These are phyloP conservation scores for Fusarium sp. DNA, from an alignment of 2,329 filamentous ascomycete species.

Conservation along the genomic window DNA sequence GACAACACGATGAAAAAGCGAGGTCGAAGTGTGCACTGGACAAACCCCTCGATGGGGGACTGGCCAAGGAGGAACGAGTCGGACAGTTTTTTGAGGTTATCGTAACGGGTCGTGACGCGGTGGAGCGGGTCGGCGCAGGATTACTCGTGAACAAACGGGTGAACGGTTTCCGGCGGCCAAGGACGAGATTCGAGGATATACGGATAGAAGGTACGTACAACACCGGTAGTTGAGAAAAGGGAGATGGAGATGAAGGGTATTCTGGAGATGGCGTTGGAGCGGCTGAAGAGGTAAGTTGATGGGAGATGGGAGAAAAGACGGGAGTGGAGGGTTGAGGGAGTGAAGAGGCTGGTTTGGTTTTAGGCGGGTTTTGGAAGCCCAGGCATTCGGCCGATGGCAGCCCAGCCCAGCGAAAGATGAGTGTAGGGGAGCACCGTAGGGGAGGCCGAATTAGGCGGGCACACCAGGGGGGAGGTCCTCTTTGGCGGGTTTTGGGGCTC, in stretches of 20 bases:
- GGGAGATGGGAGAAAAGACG: slow-evolving; percentile 43
- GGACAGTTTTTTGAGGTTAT: slow-evolving; percentile 43
- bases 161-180: slow-evolving; percentile 22
- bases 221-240: slow-evolving; percentile 28
- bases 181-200: slow-evolving; percentile 32
- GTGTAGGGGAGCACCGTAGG: slow-evolving; percentile 28
- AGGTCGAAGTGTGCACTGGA: slow-evolving; percentile 32
- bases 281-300: slow-evolving; percentile 32
- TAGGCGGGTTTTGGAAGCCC: slow-evolving; percentile 46
- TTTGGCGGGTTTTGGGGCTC: slow-evolving; percentile 28
- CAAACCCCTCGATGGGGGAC: slow-evolving; percentile 48
- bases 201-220: slow-evolving; percentile 31
- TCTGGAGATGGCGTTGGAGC: slow-evolving; percentile 42
- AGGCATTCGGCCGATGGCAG: slow-evolving; percentile 37
- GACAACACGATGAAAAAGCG: slow-evolving; percentile 19
- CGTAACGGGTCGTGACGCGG: slow-evolving; percentile 47
- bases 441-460: slow-evolving; percentile 43
- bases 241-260: slow-evolving; percentile 39
- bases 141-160: slow-evolving; percentile 37
- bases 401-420: slow-evolving; percentile 13
- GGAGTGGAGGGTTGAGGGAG: slow-evolving; percentile 37
- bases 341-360: slow-evolving; percentile 47
- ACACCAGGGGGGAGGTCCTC: slow-evolving; percentile 33
- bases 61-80: slow-evolving; percentile 41
- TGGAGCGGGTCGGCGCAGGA: slow-evolving; percentile 44